Conservation (phyloP, 257 asterid genomes). For the Plantago major region DNA sequence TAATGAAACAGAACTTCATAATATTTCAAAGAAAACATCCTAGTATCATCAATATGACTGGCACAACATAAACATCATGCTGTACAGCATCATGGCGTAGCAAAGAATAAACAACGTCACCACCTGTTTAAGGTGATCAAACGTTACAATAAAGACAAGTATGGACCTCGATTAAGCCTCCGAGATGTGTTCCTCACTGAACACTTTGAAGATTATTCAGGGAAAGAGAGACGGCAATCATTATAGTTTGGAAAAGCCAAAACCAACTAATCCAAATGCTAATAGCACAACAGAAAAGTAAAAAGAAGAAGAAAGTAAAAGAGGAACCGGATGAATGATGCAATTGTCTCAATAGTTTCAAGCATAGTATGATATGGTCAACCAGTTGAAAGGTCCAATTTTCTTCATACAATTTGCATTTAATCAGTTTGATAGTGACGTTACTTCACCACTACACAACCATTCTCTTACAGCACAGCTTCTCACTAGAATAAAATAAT, state of each 20-base stretch:
- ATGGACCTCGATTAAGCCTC: too few relatives aligned
- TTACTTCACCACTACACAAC: conserved; percentile 11
- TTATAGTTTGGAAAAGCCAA: neutral
- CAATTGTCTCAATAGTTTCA: conserved; percentile 9
- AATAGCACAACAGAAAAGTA: conserved; percentile 1
- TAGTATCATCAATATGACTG: too few relatives aligned
- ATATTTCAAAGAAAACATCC: too few relatives aligned
- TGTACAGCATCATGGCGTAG: too few relatives aligned
- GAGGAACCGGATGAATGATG: neutral
- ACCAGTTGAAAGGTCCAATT: conserved; percentile 14
- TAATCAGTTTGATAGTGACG: conserved; percentile 18
- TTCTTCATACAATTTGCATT: conserved; percentile 17
- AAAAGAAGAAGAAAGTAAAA: neutral
- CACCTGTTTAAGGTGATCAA: too few relatives aligned
- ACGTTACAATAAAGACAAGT: too few relatives aligned
- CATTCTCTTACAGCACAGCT: neutral
- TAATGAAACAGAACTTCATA: too few relatives aligned
- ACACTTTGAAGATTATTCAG: neutral
- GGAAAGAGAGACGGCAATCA: neutral
- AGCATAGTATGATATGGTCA: conserved; percentile 14
- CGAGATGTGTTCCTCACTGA: too few relatives aligned
- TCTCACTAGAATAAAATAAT: conserved; percentile 1
- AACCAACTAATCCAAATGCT: conserved; percentile 5
- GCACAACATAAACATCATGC: too few relatives aligned
- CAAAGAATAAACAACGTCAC: too few relatives aligned